A percentile compares a stretch with the other conserved stretches of the same genome.
These are phyloP conservation scores for Plasmodium falciparum DNA, from an alignment of 169 alveolate species.

Conservation along the genomic window DNA sequence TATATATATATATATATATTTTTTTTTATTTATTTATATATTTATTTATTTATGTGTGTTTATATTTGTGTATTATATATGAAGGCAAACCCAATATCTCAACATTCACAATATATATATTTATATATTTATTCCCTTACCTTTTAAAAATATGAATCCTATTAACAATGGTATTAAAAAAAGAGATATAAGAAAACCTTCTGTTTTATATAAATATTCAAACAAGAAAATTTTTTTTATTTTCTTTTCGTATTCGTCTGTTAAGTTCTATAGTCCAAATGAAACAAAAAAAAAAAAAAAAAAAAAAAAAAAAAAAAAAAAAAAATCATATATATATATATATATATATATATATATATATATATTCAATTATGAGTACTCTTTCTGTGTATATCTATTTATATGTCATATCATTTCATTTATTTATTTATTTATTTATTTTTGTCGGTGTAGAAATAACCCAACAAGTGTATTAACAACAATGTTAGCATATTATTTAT, in stretches of 20 bases:
- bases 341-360: neutral
- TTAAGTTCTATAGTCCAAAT: constrained; percentile 6
- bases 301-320: neutral
- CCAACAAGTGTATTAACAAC: too few species aligned
- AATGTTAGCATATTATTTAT: too few species aligned
- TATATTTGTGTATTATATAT: too few species aligned
- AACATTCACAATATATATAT: too few species aligned
- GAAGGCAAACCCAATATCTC: too few species aligned
- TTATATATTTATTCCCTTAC: neutral
- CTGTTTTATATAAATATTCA: constrained; percentile 39
- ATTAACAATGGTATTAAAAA: constrained; percentile 28
- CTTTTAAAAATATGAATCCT: constrained; percentile 14
- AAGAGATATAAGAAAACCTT: constrained; percentile 18
- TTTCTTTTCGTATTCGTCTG: constrained; percentile 37
- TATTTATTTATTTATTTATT: too few species aligned
- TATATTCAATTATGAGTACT: neutral
- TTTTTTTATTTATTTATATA: too few species aligned
- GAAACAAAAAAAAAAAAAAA: neutral
- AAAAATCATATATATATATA: neutral
- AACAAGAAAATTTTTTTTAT: constrained; percentile 11
- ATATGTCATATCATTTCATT: too few species aligned
- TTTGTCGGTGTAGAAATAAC: too few species aligned
- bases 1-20: too few species aligned
- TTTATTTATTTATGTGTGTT: too few species aligned
- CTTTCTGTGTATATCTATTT: too few species aligned